Evolutionary conservation across 495 filamentous ascomycete genomes (phyloP).

Genomic region (Parachaetomium inaequale): DNA sequence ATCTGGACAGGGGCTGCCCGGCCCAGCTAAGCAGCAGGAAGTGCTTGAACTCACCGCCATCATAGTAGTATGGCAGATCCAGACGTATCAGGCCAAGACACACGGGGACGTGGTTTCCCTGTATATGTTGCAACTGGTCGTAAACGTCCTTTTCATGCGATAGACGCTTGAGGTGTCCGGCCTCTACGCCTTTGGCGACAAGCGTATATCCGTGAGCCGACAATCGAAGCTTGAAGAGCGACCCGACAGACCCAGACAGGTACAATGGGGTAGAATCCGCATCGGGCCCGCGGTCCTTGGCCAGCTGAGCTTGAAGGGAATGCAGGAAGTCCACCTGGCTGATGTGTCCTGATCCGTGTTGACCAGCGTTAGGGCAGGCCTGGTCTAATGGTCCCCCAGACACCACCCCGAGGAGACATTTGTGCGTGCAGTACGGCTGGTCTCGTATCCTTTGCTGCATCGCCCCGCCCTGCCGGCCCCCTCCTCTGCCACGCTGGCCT

Average conservation of each 20-base stretch:
- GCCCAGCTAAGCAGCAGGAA: slow-evolving; percentile 38
- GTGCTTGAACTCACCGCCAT: slow-evolving; percentile 28
- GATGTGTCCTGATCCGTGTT: slow-evolving; percentile 33
- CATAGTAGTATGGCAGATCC: slow-evolving; percentile 28
- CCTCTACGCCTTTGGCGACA: slow-evolving; percentile 43
- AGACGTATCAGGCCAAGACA: slow-evolving; percentile 37
- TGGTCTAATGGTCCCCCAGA: slow-evolving; percentile 34
- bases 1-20: slow-evolving; percentile 23
- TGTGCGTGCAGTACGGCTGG: slow-evolving; percentile 43
- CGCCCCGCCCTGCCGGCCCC: slow-evolving; percentile 8
- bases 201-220: slow-evolving; percentile 48
- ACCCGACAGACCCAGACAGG: slow-evolving; percentile 36
- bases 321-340: slow-evolving; percentile 22
- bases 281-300: slow-evolving; percentile 30
- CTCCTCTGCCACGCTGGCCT: slow-evolving; percentile 25
- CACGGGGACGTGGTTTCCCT: slow-evolving; percentile 39
- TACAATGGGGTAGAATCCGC: slow-evolving; percentile 42
- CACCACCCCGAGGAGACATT: slow-evolving; percentile 41
- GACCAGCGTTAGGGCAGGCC: slow-evolving; percentile 38
- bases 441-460: slow-evolving; percentile 23
- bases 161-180: slow-evolving; percentile 19
- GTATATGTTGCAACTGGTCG: slow-evolving; percentile 29
- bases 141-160: slow-evolving; percentile 37
- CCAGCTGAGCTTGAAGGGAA: slow-evolving; percentile 32
- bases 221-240: slow-evolving; percentile 44